Evolutionary conservation across 2,329 filamentous ascomycete genomes (phyloP).

Genomic region (Xylariaceae sp.): DNA sequence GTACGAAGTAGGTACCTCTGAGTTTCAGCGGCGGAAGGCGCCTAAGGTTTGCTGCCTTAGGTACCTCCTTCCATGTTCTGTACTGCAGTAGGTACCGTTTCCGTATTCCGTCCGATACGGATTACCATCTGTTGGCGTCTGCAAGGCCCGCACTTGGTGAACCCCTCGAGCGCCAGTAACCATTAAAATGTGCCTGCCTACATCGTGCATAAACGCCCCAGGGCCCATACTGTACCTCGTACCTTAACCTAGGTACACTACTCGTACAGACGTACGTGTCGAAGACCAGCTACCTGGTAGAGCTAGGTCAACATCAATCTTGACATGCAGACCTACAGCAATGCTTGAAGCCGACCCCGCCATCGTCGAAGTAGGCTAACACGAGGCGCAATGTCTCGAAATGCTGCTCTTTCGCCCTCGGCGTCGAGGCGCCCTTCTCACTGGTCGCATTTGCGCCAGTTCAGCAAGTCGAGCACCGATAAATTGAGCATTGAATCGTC

Average conservation of each 20-base stretch:
- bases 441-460: constrained; percentile 51
- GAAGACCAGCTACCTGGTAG: neutral
- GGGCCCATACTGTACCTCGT: neutral
- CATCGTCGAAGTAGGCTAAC: constrained; percentile 25
- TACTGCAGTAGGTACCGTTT: no score
- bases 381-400: constrained; percentile 30
- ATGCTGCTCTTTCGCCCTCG: constrained; percentile 33
- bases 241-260: no score
- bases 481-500: constrained; percentile 37
- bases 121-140: neutral
- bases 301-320: neutral
- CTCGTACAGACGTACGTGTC: no score
- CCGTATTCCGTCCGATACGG: neutral
- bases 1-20: no score
- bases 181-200: neutral
- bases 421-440: constrained; percentile 42
- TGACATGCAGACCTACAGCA: neutral
- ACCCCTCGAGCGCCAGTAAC: neutral
- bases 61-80: no score
- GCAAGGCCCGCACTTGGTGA: neutral
- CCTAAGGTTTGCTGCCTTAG: no score
- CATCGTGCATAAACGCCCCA: neutral
- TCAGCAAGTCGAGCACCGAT: constrained; percentile 45
- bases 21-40: no score
- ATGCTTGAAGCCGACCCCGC: constrained; percentile 8